A percentile compares a stretch with the other conserved stretches of the same genome.
phyloP scores from a whole-genome alignment of 1,284 basidiomycete species.

The Schizophyllum commune region DNA sequence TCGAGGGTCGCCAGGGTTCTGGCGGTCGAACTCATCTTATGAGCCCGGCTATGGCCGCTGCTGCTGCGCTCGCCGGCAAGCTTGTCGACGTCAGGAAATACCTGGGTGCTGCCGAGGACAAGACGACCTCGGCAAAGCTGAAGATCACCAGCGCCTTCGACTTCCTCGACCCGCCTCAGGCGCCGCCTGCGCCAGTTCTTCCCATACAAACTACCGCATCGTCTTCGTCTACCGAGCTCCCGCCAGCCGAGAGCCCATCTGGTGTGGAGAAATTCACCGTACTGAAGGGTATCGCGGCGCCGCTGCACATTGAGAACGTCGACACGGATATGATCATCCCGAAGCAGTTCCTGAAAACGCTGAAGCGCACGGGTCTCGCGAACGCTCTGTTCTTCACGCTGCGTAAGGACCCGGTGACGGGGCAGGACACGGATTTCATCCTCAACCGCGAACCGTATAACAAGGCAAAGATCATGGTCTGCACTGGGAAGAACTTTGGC shows the following conservation, averaged over 20 bases:
- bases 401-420: constrained; percentile 75
- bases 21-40: constrained; percentile 91
- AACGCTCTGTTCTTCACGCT: constrained; percentile 83
- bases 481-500: constrained; percentile 89
- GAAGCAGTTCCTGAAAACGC: constrained; percentile 92
- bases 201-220: constrained; percentile 9
- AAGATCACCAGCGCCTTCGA: constrained; percentile 67
- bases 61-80: constrained; percentile 85
- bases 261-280: constrained; percentile 72
- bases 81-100: constrained; percentile 87
- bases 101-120: constrained; percentile 40
- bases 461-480: constrained; percentile 79
- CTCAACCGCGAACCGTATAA: constrained; percentile 84
- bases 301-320: constrained; percentile 88
- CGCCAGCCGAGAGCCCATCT: constrained; percentile 48
- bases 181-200: constrained; percentile 21
- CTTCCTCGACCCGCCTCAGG: constrained; percentile 66
- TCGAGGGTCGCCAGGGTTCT: constrained; percentile 89
- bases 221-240: constrained; percentile 29
- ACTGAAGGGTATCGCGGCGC: constrained; percentile 81
- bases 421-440: constrained; percentile 80
- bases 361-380: constrained; percentile 91
- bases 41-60: constrained; percentile 94
- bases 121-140: constrained; percentile 40
- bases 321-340: constrained; percentile 98